Base-by-base conservation (phyloP, 2,329 filamentous ascomycete genomes). In the Neonectria coccinea region DNA sequence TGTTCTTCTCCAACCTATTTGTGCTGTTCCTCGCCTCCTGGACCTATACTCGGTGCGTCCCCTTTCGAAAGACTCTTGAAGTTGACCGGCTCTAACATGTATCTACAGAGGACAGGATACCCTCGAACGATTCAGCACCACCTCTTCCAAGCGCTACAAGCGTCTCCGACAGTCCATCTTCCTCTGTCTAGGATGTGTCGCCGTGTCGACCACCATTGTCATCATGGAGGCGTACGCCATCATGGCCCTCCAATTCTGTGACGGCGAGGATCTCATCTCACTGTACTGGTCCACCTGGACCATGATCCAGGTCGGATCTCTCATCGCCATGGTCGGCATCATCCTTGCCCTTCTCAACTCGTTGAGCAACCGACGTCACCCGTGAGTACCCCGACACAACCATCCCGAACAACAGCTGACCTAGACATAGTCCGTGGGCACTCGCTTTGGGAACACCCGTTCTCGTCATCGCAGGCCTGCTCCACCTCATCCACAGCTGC, bases 271-370 rank as follows among this genome's bases (percentile, higher is more conserved):
- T 68, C 80, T 89, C 59, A 88, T 88, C 77, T 82, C 83, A 1
- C 77, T 89, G 0, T 88, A 88, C 75, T 89, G 86, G 86, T 84
- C 86, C 0, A 87, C 86, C 2, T 89, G 86, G 85, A 86, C 85
- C 22, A 86, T 87, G 81, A 78, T 88, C 5, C 86, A 89, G 69
- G 77, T 88, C 2, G 87, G 86, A 6, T 85, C 85, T 2, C 77
- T 87, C 64, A 87, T 88, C 39, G 87, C 87, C 62, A 87, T 88
- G 70, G 73, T 84, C 12, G 87, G 87, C 29, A 85, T 89, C 65
- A 82, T 86, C 48, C 77, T 89, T 3, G 82, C 86, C 41, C 76
- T 87, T 27, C 79, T 81, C 39, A 84, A 88, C 66, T 79, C 82
- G 3, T 71, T 88, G 9, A 79, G 79, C 41, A 79, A 85, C 42